These are phyloP conservation scores for Pythium guiyangense DNA, from an alignment of 352 stramenopile genomes.

Conservation along the genomic window DNA sequence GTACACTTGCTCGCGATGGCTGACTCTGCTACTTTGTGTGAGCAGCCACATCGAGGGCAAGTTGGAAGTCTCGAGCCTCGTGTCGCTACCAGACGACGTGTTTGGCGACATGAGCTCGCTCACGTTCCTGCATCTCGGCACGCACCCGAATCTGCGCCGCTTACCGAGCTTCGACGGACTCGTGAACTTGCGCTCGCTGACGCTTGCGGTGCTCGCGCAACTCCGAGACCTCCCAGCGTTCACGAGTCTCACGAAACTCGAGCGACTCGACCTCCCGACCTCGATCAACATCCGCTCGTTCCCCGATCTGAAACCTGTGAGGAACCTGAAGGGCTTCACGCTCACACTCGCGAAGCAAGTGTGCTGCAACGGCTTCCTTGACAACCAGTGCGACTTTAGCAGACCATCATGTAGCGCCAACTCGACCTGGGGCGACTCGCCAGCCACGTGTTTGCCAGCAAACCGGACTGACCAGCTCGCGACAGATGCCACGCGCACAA, in stretches of 20 bases:
- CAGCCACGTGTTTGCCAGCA: neutral
- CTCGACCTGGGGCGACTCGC: neutral
- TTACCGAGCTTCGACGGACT: constrained; percentile 26
- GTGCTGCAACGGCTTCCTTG: constrained; percentile 17
- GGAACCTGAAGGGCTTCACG: neutral
- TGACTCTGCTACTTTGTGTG: too few relatives aligned
- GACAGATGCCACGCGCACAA: neutral
- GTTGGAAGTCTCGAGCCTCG: neutral
- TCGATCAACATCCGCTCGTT: neutral
- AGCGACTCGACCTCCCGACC: neutral
- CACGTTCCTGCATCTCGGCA: constrained; percentile 29
- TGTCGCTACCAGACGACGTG: constrained; percentile 18
- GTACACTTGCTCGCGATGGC: too few relatives aligned
- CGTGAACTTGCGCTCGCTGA: constrained; percentile 20
- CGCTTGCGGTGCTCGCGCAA: neutral
- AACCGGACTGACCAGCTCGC: constrained; percentile 8
- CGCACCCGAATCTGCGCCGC: constrained; percentile 12
- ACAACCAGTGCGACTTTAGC: constrained; percentile 6
- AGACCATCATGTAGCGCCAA: constrained; percentile 5
- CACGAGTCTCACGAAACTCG: constrained; percentile 23
- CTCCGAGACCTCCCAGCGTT: constrained; percentile 23
- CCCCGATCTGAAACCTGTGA: constrained; percentile 8
- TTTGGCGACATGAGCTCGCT: constrained; percentile 31
- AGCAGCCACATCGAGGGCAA: constrained; percentile 3
- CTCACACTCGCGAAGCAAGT: neutral